Percentiles rank a stretch among this genome's conserved stretches.
Evolutionary conservation across 306 rosid species (phyloP).

Genomic region (Corylus americana): DNA sequence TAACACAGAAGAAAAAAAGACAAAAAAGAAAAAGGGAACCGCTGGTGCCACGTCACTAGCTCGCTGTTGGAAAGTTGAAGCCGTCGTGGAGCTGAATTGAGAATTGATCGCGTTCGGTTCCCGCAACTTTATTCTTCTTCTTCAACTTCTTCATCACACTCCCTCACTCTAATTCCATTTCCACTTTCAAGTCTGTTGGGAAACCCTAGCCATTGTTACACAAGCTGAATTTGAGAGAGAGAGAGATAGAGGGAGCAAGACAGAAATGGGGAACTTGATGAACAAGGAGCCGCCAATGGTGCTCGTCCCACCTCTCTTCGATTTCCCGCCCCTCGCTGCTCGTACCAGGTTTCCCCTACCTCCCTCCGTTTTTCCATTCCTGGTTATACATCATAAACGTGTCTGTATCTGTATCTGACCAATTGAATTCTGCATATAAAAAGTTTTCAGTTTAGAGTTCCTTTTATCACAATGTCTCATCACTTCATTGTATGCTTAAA

Average conservation of each 20-base stretch:
- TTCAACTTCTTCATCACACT: background rate
- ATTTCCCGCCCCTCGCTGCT: conserved; percentile 91
- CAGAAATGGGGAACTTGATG: conserved; percentile 52
- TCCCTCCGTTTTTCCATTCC: background rate
- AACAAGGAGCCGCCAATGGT: conserved; percentile 72
- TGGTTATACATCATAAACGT: background rate
- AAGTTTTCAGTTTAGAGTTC: background rate
- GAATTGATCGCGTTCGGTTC: background rate
- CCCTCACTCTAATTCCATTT: background rate
- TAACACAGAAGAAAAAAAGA: too few relatives aligned
- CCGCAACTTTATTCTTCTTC: conserved; percentile 1
- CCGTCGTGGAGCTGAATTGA: background rate
- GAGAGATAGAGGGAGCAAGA: background rate
- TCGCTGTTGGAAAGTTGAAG: conserved; percentile 5
- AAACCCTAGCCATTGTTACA: conserved; percentile 16
- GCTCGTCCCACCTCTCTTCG: conserved; percentile 94
- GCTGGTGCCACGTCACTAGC: conserved; percentile 9
- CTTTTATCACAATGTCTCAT: background rate
- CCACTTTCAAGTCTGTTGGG: background rate
- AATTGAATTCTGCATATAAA: background rate
- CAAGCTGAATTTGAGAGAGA: background rate
- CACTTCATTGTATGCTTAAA: background rate
- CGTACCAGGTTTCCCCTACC: conserved; percentile 57
- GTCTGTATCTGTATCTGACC: background rate
- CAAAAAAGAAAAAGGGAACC: too few relatives aligned